phyloP scores from a whole-genome alignment of 2,329 filamentous ascomycete species.

The Penicillium sp. region DNA sequence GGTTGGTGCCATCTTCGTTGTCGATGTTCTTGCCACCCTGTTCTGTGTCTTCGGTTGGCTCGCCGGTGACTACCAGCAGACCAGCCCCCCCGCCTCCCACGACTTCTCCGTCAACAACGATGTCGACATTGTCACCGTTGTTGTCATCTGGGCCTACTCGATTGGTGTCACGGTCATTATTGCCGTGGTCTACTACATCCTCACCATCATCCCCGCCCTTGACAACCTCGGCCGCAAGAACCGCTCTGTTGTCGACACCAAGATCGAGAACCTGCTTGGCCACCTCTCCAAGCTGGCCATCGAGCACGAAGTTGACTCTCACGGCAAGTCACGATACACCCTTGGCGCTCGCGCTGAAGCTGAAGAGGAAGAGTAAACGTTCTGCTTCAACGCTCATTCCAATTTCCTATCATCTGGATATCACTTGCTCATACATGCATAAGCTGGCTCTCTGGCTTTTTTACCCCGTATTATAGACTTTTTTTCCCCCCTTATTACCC shows the following conservation, averaged over 20 bases:
- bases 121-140: conserved; percentile 62
- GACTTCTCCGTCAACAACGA: conserved; percentile 54
- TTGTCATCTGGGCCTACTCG: conserved; percentile 59
- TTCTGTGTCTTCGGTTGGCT: conserved; percentile 80
- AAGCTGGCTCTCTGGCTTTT: conserved; percentile 30
- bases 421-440: conserved; percentile 40
- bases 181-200: conserved; percentile 57
- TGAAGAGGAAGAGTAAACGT: conserved; percentile 51
- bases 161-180: conserved; percentile 59
- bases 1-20: conserved; percentile 70
- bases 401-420: conserved; percentile 39
- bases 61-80: conserved; percentile 53
- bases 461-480: conserved; percentile 46
- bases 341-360: conserved; percentile 48
- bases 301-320: conserved; percentile 54
- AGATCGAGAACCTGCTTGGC: conserved; percentile 59
- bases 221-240: conserved; percentile 59
- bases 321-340: conserved; percentile 52
- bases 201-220: conserved; percentile 52
- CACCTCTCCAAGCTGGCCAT: conserved; percentile 58
- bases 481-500: conserved; percentile 37
- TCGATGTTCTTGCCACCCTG: conserved; percentile 73
- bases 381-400: conserved; percentile 27
- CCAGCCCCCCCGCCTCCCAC: conserved; percentile 29
- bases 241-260: conserved; percentile 56